phyloP scores from a whole-genome alignment of 495 filamentous ascomycete genomes.

The Filosporella fistucella region DNA sequence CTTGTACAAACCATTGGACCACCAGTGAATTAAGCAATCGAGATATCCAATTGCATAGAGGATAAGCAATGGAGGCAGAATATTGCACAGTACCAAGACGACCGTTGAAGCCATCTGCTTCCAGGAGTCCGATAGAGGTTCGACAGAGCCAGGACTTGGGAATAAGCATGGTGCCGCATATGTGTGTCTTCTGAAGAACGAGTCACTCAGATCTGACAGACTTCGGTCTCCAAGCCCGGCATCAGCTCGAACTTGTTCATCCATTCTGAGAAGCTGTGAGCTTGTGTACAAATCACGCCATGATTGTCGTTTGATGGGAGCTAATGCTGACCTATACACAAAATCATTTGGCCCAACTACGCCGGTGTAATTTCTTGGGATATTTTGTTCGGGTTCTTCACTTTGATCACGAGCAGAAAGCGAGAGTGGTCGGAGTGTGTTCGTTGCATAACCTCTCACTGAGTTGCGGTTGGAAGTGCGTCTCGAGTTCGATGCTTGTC shows the following conservation, averaged over 20 bases:
- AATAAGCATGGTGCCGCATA: no score
- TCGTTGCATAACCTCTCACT: conserved; percentile 11
- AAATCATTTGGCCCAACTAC: conserved; percentile 8
- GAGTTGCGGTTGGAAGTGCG: not conserved
- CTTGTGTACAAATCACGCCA: conserved; percentile 18
- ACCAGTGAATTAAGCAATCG: conserved; percentile 21
- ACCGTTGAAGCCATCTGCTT: no score
- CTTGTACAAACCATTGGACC: conserved; percentile 13
- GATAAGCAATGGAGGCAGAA: conserved; percentile 22
- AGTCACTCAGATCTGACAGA: no score
- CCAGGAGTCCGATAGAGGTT: no score
- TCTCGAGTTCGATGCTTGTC: not conserved
- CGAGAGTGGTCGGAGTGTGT: conserved; percentile 17
- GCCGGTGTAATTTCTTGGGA: no score
- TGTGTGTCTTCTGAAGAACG: no score
- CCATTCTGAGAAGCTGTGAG: conserved; percentile 4
- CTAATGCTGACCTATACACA: conserved; percentile 17
- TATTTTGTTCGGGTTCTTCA: no score
- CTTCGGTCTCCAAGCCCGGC: no score
- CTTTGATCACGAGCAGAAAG: conserved; percentile 4
- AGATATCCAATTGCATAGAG: conserved; percentile 21
- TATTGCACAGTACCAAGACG: conserved; percentile 9
- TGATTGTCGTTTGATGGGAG: conserved; percentile 9
- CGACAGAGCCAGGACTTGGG: no score
- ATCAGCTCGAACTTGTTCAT: conserved; percentile 10